Evolutionary conservation across 495 filamentous ascomycete species (phyloP).

Genomic region (Sporormia fimetaria): DNA sequence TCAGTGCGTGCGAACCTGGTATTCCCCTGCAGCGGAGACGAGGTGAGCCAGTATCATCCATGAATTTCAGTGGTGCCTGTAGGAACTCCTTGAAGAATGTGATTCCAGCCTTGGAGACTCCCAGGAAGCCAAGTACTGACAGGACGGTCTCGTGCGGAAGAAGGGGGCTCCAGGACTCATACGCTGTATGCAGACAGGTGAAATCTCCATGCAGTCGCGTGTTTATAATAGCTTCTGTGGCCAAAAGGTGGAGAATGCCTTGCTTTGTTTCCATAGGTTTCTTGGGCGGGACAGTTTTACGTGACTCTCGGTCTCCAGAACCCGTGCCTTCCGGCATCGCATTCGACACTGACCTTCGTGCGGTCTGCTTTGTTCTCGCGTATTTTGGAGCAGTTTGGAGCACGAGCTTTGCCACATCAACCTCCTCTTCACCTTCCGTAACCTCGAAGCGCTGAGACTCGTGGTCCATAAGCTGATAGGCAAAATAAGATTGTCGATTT

Average conservation of each 20-base stretch:
- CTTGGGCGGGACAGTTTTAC: slow-evolving; percentile 21
- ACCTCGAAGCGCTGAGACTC: slow-evolving; percentile 23
- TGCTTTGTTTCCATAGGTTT: slow-evolving; percentile 47
- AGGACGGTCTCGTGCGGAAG: slow-evolving; percentile 50
- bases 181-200: slow-evolving; percentile 50
- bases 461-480: slow-evolving; percentile 37
- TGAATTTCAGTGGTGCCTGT: slow-evolving; percentile 48
- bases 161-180: slow-evolving; percentile 50
- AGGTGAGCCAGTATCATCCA: slow-evolving; percentile 37
- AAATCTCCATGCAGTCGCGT: slow-evolving; percentile 46
- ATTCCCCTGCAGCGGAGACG: slow-evolving; percentile 45
- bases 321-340: too few species aligned
- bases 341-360: not conserved
- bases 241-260: slow-evolving; percentile 48
- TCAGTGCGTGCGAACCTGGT: slow-evolving; percentile 50
- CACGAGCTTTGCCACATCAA: slow-evolving; percentile 26
- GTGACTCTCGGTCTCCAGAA: too few species aligned
- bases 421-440: slow-evolving; percentile 36
- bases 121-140: slow-evolving; percentile 48
- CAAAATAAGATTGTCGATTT: slow-evolving; percentile 44
- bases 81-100: slow-evolving; percentile 51
- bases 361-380: not conserved
- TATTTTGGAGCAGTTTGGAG: slow-evolving; percentile 14
- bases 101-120: slow-evolving; percentile 48
- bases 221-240: slow-evolving; percentile 52